Evolutionary conservation across 108 stramenopile species (phyloP).

Genomic region (Fragilaria radians): DNA sequence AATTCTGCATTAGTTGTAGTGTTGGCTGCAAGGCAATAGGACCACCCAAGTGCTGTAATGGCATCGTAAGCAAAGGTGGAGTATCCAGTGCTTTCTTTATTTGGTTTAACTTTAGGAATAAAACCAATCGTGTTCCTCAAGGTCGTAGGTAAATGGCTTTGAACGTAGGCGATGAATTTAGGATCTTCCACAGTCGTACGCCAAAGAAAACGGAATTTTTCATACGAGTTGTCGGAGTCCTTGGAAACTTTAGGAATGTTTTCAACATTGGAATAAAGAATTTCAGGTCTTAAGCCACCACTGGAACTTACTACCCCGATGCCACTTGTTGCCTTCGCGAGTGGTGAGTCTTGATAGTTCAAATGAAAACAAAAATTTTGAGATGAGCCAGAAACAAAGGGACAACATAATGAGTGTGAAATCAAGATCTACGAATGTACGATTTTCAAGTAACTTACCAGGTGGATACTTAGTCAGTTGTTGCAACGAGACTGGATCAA

Average conservation of each 20-base stretch:
- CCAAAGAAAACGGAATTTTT: background rate
- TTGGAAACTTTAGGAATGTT: background rate
- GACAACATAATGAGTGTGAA: background rate
- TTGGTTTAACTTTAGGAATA: background rate
- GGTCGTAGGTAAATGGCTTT: background rate
- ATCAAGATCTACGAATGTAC: background rate
- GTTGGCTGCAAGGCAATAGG: conserved; percentile 7
- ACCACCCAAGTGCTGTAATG: conserved; percentile 11
- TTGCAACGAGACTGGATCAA: conserved; percentile 1
- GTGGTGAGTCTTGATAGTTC: background rate
- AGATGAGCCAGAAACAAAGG: background rate
- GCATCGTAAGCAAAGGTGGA: conserved; percentile 12
- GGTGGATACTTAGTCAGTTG: background rate
- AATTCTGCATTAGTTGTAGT: background rate
- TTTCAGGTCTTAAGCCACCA: background rate
- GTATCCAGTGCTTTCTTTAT: background rate
- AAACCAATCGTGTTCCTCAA: background rate
- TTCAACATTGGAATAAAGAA: background rate
- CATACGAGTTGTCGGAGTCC: background rate
- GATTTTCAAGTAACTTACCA: background rate
- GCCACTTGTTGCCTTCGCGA: conserved; percentile 8
- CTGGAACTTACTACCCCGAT: conserved; percentile 6
- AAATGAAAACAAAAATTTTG: background rate
- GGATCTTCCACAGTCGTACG: background rate
- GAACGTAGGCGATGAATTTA: background rate